Conservation (phyloP, 2,329 filamentous ascomycete genomes). For the Apiospora arundinis region DNA sequence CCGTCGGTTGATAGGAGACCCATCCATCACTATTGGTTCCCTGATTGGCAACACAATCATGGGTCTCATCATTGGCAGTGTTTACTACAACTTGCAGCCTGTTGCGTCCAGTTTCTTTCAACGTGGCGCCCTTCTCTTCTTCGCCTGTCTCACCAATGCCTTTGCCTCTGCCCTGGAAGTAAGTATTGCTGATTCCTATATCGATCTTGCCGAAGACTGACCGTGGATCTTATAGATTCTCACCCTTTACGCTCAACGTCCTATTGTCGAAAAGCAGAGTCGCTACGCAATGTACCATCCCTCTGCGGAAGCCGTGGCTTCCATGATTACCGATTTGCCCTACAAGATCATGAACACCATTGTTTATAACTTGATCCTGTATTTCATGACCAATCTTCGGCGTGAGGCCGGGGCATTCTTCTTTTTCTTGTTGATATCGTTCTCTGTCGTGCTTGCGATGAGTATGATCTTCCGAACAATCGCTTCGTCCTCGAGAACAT, state of each 20-base stretch:
- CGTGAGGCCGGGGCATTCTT: conserved; percentile 78
- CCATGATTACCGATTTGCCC: conserved; percentile 83
- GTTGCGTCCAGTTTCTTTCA: conserved; percentile 74
- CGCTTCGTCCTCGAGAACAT: conserved; percentile 72
- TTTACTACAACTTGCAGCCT: conserved; percentile 76
- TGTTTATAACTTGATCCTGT: conserved; percentile 78
- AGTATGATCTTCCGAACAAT: conserved; percentile 84
- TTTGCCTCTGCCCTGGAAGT: conserved; percentile 78
- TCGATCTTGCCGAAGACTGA: not conserved
- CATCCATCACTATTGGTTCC: conserved; percentile 48
- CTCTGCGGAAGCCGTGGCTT: conserved; percentile 80
- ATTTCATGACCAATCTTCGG: conserved; percentile 85
- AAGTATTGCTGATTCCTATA: conserved; percentile 28
- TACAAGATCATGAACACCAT: conserved; percentile 77
- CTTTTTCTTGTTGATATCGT: conserved; percentile 79
- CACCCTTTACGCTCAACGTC: conserved; percentile 82
- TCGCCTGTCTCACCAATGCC: conserved; percentile 82
- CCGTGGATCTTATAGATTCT: conserved; percentile 61
- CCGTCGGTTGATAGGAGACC: conserved; percentile 29
- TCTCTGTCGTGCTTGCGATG: conserved; percentile 76
- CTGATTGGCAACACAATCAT: conserved; percentile 75
- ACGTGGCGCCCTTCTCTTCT: conserved; percentile 81
- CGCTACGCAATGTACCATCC: conserved; percentile 90
- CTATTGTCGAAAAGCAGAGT: conserved; percentile 88
- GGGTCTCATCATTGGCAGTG: conserved; percentile 75